Percentiles rank a stretch among this genome's conserved stretches.
Conservation (phyloP, 1,284 basidiomycete species). For the Trichosporon coremiiforme region DNA sequence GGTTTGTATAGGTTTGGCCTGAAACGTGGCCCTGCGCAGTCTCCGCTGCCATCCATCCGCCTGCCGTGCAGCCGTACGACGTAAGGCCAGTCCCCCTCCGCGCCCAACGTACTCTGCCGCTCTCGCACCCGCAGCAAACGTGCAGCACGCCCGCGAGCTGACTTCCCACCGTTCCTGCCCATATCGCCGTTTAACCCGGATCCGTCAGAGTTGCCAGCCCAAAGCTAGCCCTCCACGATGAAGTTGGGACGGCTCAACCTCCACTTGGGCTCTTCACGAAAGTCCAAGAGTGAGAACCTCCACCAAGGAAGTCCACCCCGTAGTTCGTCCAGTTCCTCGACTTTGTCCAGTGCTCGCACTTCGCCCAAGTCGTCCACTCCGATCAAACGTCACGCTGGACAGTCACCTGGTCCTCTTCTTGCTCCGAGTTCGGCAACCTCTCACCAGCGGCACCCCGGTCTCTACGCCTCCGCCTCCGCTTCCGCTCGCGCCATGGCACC, state of each 20-base stretch:
- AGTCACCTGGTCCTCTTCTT: neutral
- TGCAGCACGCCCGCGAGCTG: neutral
- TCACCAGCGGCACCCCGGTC: neutral
- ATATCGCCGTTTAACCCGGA: neutral
- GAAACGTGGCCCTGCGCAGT: neutral
- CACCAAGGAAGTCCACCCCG: neutral
- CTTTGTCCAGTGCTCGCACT: no score
- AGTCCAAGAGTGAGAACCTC: neutral
- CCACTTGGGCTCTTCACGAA: neutral
- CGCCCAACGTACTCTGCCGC: neutral
- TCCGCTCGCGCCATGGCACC: conserved; percentile 18
- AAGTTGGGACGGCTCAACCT: neutral
- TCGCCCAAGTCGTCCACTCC: neutral
- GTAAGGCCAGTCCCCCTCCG: neutral
- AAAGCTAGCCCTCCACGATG: neutral
- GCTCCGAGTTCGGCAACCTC: neutral
- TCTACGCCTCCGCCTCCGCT: neutral
- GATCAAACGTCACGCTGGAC: neutral
- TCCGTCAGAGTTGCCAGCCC: no score
- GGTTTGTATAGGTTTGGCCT: neutral
- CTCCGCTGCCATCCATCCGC: no score
- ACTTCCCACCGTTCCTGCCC: neutral
- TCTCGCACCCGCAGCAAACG: neutral
- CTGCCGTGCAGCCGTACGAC: no score
- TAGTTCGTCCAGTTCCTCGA: neutral